Evolutionary conservation across 2,329 filamentous ascomycete species (phyloP).

Genomic region (Curvularia spicifera): DNA sequence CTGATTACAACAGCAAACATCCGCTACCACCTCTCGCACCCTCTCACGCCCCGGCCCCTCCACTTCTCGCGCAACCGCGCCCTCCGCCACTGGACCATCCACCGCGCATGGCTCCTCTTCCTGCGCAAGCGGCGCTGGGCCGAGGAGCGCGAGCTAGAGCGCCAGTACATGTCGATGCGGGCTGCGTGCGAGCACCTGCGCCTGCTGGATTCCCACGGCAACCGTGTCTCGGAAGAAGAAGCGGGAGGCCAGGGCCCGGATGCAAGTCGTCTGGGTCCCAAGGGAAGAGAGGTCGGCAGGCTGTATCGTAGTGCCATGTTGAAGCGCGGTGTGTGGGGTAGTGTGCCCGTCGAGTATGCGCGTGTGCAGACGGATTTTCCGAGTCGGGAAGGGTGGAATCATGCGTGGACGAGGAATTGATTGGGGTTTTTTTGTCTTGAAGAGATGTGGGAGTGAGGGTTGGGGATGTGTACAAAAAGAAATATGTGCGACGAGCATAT

Average conservation of each 20-base stretch:
- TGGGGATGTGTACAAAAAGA: too few species aligned
- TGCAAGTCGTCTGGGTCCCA: constrained; percentile 31
- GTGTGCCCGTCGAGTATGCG: constrained; percentile 91
- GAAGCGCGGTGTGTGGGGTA: constrained; percentile 86
- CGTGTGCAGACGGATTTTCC: constrained; percentile 85
- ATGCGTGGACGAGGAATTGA: constrained; percentile 76
- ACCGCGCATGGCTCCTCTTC: constrained; percentile 90
- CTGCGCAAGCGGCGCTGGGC: constrained; percentile 70
- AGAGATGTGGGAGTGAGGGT: too few species aligned
- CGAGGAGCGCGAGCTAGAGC: constrained; percentile 73
- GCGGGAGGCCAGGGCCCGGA: constrained; percentile 62
- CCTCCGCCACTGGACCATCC: constrained; percentile 98
- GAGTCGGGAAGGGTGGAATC: constrained; percentile 82
- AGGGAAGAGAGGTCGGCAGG: constrained; percentile 66
- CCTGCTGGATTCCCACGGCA: constrained; percentile 55
- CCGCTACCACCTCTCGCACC: constrained; percentile 73
- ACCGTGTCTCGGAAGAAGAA: constrained; percentile 52
- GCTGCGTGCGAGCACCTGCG: constrained; percentile 84
- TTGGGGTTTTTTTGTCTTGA: too few species aligned
- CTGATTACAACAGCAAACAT: constrained; percentile 54
- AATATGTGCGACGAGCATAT: too few species aligned
- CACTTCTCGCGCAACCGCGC: constrained; percentile 86
- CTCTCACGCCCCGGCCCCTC: constrained; percentile 74
- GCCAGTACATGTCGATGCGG: constrained; percentile 82
- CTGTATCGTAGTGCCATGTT: constrained; percentile 88